These are phyloP conservation scores for Aspergillus egyptiacus DNA, from an alignment of 495 filamentous ascomycete species.

Conservation along the genomic window DNA sequence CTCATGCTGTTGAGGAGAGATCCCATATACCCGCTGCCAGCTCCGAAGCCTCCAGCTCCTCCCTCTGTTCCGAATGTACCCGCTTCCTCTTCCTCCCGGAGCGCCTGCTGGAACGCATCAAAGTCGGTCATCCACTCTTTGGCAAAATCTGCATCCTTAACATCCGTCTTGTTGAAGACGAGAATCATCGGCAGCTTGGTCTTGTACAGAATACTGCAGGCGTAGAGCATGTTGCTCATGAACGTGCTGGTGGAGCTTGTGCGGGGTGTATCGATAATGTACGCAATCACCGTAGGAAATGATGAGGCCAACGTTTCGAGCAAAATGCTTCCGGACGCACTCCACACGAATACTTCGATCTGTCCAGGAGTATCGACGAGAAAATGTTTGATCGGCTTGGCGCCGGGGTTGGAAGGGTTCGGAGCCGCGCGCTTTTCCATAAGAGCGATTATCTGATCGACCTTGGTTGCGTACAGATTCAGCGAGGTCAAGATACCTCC, in stretches of 20 bases:
- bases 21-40: conserved; percentile 95
- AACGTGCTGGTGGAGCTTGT: conserved; percentile 90
- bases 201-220: conserved; percentile 96
- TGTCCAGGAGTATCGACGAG: conserved; percentile 94
- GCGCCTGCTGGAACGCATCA: conserved; percentile 85
- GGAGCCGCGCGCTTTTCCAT: conserved; percentile 78
- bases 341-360: conserved; percentile 99
- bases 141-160: conserved; percentile 81
- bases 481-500: conserved; percentile 95
- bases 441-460: conserved; percentile 85
- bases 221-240: conserved; percentile 99
- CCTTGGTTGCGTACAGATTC: conserved; percentile 95
- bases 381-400: conserved; percentile 71
- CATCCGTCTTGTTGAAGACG: conserved; percentile 98
- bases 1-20: conserved; percentile 95
- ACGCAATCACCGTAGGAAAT: conserved; percentile 94
- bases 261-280: conserved; percentile 93
- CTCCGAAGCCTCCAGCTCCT: conserved; percentile 50
- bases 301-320: conserved; percentile 85
- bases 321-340: conserved; percentile 86
- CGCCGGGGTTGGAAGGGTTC: conserved; percentile 53
- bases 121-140: conserved; percentile 99
- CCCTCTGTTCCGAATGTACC: conserved; percentile 75
- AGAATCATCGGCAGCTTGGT: conserved; percentile 97
- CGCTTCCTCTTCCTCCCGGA: conserved; percentile 69